Percentiles rank a stretch among this genome's conserved stretches.
Conservation (phyloP, 352 stramenopile genomes). For the Phytophthora sp. region DNA sequence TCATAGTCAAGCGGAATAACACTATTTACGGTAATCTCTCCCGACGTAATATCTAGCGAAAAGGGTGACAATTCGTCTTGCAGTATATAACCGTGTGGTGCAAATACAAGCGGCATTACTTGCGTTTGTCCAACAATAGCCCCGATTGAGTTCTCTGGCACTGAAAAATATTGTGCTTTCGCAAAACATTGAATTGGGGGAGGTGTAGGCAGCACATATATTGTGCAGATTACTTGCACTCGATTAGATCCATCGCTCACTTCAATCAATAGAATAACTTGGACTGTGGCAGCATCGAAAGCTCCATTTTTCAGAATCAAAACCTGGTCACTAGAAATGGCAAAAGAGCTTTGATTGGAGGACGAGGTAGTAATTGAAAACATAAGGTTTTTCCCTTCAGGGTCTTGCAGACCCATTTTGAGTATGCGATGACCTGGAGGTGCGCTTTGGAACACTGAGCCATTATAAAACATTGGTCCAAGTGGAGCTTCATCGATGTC, state of each 20-base stretch:
- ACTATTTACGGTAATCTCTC: slow-evolving; percentile 32
- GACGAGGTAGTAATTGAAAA: slow-evolving; percentile 14
- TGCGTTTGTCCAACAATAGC: slow-evolving; percentile 9
- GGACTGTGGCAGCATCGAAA: not conserved
- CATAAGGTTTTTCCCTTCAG: slow-evolving; percentile 11
- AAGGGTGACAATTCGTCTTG: slow-evolving; percentile 33
- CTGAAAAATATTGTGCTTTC: slow-evolving; percentile 12
- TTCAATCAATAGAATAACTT: slow-evolving; percentile 19
- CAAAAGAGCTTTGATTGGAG: slow-evolving; percentile 3
- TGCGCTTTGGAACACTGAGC: slow-evolving; percentile 33
- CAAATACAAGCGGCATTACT: slow-evolving; percentile 12
- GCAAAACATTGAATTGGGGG: slow-evolving; percentile 43
- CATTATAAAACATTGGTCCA: slow-evolving; percentile 37
- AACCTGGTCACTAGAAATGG: slow-evolving; percentile 18
- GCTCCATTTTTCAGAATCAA: slow-evolving; percentile 15
- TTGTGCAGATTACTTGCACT: slow-evolving; percentile 17
- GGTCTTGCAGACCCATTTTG: slow-evolving; percentile 23
- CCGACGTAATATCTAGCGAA: slow-evolving; percentile 42
- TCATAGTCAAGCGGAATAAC: slow-evolving; percentile 52
- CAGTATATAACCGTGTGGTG: not conserved
- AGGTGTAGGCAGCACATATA: slow-evolving; percentile 30
- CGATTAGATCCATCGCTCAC: slow-evolving; percentile 28
- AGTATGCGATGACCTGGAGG: slow-evolving; percentile 12
- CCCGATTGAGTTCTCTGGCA: slow-evolving; percentile 24
- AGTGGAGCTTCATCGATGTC: slow-evolving; percentile 49